Evolutionary conservation across 2,329 filamentous ascomycete species (phyloP), one percentile per base, ranked within the genome.

Genomic region (Cryphonectria japonica): DNA sequence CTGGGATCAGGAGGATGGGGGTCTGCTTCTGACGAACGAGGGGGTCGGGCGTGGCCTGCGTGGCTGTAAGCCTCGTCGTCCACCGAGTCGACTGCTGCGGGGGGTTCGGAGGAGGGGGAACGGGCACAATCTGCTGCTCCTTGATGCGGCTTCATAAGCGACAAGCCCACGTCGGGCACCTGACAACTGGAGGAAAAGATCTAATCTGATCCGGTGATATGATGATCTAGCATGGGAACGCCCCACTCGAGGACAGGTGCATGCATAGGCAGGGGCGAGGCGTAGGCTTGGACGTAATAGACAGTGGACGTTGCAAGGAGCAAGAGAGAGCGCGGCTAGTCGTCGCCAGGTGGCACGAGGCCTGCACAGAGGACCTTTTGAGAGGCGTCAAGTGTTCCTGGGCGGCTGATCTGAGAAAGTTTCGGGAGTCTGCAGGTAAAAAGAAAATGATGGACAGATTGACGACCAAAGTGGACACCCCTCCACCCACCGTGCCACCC

Each of bases 161-260:
- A 34, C 60, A 59, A 59, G 60, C n/a, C 60, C 60, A 62, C 60
- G 60, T 26, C 60, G 39, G 39, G 60, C 60, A 39, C 22, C 34
- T 13, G 60, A 39, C 39, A 39, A 41, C 61, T 26, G 37, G 19
- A 34, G 34, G 3, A 34, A n/a, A 62, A 41, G 32, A 72, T 72
- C 71, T 72, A 70, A 72, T 72, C 71, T 70, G 71, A 72, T 72
- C 68, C 68, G 71, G 62, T 62, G 65, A 72, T 68, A 67, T 43
- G 70, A 66, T 54, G 46, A 50, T 37, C 52, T 70, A 41, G 41
- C 59, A 43, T 39, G 26, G 46, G 46, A n/a, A n/a, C 7, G 54
- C 54, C 54, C 54, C 54, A 59, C 54, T 29, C 29, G 68, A 61
- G 54, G 68, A 61, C 39, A 67, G 43, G 34, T 64, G 70, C 70